Conservation (phyloP, 2,329 filamentous ascomycete species). For the Boeremia lycopersici region DNA sequence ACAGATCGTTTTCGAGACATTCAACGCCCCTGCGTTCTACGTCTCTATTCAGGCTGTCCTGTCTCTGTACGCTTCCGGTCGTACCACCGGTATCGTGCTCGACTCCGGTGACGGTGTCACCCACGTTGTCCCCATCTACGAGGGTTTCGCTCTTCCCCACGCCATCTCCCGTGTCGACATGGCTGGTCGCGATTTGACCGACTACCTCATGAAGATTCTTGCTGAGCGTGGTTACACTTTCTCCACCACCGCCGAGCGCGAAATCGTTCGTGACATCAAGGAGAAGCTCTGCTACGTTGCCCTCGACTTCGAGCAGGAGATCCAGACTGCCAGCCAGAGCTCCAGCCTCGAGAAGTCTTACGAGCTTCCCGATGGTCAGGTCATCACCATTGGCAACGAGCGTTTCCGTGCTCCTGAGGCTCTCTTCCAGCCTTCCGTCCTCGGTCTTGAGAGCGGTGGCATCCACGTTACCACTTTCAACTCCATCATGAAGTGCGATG, state of each 20-base stretch:
- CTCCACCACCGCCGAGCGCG: conserved; percentile 99
- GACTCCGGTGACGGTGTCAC: conserved; percentile 99
- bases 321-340: conserved; percentile 98
- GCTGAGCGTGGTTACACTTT: conserved; percentile 99
- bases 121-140: conserved; percentile 99
- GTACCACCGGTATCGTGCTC: conserved; percentile 99
- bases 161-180: conserved; percentile 99
- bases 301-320: conserved; percentile 99
- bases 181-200: conserved; percentile 99
- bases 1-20: conserved; percentile 99
- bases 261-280: conserved; percentile 99
- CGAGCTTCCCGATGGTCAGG: conserved; percentile 98
- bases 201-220: conserved; percentile 99
- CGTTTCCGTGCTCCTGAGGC: conserved; percentile 99
- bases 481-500: conserved; percentile 99
- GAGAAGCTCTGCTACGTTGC: conserved; percentile 99
- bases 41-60: conserved; percentile 99
- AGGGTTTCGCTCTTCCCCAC: conserved; percentile 99
- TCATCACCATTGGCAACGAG: conserved; percentile 99
- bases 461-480: conserved; percentile 99
- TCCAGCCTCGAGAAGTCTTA: conserved; percentile 99
- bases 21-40: conserved; percentile 99
- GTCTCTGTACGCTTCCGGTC: conserved; percentile 98
- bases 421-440: conserved; percentile 97
- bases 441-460: conserved; percentile 97